These are phyloP conservation scores for Nakazawaea siamensis DNA, from an alignment of 805 yeast genomes.

Conservation along the genomic window DNA sequence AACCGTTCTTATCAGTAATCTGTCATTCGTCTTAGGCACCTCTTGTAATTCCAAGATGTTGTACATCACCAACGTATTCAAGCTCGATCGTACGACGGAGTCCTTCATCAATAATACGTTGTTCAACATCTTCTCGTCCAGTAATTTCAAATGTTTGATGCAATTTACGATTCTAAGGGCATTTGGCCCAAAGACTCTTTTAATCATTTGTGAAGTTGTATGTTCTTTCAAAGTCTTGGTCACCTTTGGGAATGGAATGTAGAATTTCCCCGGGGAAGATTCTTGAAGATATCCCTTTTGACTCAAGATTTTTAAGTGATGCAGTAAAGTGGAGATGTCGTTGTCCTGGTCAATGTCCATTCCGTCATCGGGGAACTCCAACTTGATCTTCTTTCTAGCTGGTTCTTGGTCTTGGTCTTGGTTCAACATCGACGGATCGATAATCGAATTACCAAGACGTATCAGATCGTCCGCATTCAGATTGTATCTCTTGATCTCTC, in stretches of 20 bases:
- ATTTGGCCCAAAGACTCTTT: constrained; percentile 54
- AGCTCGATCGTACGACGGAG: constrained; percentile 62
- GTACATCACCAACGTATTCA: constrained; percentile 55
- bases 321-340: constrained; percentile 19
- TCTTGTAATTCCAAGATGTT: constrained; percentile 86
- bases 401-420: constrained; percentile 8
- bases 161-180: constrained; percentile 73
- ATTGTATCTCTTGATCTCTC: constrained; percentile 14
- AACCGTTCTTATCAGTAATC: constrained; percentile 85
- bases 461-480: background rate
- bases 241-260: constrained; percentile 54
- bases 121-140: constrained; percentile 79
- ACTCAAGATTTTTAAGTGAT: constrained; percentile 65
- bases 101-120: constrained; percentile 72
- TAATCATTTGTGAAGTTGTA: constrained; percentile 48
- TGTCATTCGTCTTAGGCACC: constrained; percentile 83
- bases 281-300: constrained; percentile 51
- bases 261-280: constrained; percentile 45
- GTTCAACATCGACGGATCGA: constrained; percentile 6
- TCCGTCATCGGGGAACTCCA: constrained; percentile 16
- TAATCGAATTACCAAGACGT: constrained; percentile 3
- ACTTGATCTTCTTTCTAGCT: constrained; percentile 18
- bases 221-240: constrained; percentile 35
- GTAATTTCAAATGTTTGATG: constrained; percentile 57
- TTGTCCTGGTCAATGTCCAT: constrained; percentile 21